phyloP scores from a whole-genome alignment of 768 basidiomycete species.

The Cystobasidium onofrii region DNA sequence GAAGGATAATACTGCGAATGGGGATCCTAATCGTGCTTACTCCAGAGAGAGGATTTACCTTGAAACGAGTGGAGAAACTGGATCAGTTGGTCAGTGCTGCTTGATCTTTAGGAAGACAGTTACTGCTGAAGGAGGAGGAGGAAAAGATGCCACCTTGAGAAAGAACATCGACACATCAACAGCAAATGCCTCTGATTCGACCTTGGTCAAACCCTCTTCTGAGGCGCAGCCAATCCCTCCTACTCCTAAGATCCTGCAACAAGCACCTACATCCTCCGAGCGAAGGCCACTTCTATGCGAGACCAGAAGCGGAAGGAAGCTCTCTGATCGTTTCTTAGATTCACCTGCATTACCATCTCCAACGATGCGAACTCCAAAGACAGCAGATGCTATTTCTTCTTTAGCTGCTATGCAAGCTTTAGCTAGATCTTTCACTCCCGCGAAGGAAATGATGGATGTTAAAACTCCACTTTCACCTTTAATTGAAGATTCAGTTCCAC shows the following conservation, averaged over 20 bases:
- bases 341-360: neutral
- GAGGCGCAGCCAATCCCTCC: neutral
- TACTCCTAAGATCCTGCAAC: neutral
- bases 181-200: too few species aligned
- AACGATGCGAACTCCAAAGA: slow-evolving; percentile 2
- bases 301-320: neutral
- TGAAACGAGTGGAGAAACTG: slow-evolving; percentile 1
- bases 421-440: neutral
- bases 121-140: neutral
- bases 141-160: neutral
- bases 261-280: neutral
- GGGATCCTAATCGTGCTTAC: neutral
- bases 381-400: slow-evolving; percentile 20
- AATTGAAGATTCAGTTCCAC: neutral
- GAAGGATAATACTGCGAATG: neutral
- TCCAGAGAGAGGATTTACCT: slow-evolving; percentile 27
- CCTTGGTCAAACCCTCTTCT: neutral
- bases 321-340: neutral
- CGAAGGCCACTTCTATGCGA: neutral
- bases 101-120: slow-evolving; percentile 1
- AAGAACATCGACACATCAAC: neutral
- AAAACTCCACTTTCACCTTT: too few species aligned
- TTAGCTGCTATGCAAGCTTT: slow-evolving; percentile 22
- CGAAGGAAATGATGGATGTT: neutral
- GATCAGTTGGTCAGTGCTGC: slow-evolving; percentile 20